Evolutionary conservation across 2,329 filamentous ascomycete genomes (phyloP), one percentile per base, ranked within the genome.

Genomic region (Dactylonectria macrodidyma): DNA sequence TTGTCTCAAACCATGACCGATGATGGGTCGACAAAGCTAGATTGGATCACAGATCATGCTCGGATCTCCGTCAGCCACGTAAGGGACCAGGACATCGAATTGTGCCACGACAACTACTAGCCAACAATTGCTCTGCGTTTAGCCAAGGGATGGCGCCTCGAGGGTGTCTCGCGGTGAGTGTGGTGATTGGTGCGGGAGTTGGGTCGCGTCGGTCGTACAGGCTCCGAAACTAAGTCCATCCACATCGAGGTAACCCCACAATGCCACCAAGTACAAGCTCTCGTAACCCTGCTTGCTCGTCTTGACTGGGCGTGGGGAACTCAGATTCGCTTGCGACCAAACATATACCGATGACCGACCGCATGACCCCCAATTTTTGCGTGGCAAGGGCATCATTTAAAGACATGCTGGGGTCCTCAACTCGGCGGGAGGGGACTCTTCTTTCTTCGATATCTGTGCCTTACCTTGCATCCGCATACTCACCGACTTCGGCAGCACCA

Each of bases 171-270:
- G 33, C 54, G 59, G 67, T 57, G 51, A 61, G 66, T 56, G 36
- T 56, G 61, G 65, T 78, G 76, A 78, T 78, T 78, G 76, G 76
- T 38, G 76, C 76, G 76, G 76, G 76, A 78, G 72, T 73, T 71
- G 67, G 66, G 48, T 69, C 72, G 73, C 73, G 68, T 74, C 70
- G 67, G 59, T 68, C 67, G 62, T 73, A 67, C 67, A 75, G 65
- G 69, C 69, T 72, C 71, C 73, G 62, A 68, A 68, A 68, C 63
- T 62, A 68, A 64, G 56, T 59, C 67, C 63, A 69, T 68, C 60
- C 57, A 59, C 68, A 60, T 55, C 64, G 58, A 71, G 60, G 68
- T 61, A 73, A 75, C 76, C 76, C 76, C 76, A 77, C 76, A 76
- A 44, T 68, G 48, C 65, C 73, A 66, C 68, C 71, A 67, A 66